These are phyloP conservation scores for Tripterygium wilfordii DNA, from an alignment of 177 flowering plant species.

Conservation along the genomic window DNA sequence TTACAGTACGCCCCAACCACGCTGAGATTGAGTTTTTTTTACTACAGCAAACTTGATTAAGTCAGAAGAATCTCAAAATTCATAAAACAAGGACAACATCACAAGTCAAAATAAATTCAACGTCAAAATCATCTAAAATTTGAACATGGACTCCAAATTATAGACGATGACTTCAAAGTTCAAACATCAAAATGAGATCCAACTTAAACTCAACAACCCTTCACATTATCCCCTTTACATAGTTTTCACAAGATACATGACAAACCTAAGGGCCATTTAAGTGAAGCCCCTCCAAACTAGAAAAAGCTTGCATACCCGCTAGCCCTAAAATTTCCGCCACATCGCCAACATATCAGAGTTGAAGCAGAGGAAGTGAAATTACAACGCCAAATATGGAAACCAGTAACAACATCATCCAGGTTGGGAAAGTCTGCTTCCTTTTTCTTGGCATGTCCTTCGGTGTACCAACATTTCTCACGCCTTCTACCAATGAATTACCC, in stretches of 20 bases:
- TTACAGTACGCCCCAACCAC: too few species aligned
- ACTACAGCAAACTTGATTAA: too few species aligned
- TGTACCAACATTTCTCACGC: slow-evolving; percentile 23
- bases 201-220: not conserved
- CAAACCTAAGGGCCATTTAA: not conserved
- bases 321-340: slow-evolving; percentile 1
- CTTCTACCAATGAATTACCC: slow-evolving; percentile 22
- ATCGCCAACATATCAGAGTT: slow-evolving; percentile 40
- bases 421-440: slow-evolving; percentile 49
- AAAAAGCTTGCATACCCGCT: slow-evolving; percentile 4
- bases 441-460: slow-evolving; percentile 29
- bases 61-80: too few species aligned
- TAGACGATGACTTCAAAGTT: too few species aligned
- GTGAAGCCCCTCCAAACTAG: not conserved
- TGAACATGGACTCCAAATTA: too few species aligned
- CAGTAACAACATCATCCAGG: slow-evolving; percentile 71
- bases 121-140: too few species aligned
- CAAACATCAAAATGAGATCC: slow-evolving; percentile 4
- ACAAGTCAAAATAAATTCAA: too few species aligned
- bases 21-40: too few species aligned
- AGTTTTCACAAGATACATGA: too few species aligned
- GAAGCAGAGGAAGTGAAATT: slow-evolving; percentile 85
- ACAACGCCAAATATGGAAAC: slow-evolving; percentile 60
- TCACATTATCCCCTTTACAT: not conserved
- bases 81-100: too few species aligned